Conservation (phyloP, 345 rosid genomes). For the Lumnitzera littorea region DNA sequence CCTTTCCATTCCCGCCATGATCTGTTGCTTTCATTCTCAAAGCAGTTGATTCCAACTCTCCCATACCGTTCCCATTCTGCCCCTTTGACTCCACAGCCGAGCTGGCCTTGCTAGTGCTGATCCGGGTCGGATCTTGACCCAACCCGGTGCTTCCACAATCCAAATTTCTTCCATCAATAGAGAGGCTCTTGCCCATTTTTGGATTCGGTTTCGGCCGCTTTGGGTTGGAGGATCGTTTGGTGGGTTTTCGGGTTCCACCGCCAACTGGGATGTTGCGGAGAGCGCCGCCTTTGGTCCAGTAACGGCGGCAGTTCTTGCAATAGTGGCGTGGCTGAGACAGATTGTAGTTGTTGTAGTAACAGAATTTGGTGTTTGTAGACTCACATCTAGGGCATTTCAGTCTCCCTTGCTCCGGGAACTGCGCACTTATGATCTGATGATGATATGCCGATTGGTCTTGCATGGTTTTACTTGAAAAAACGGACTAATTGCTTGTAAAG, state of each 20-base stretch:
- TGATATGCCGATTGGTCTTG: conserved; percentile 20
- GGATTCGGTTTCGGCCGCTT: conserved; percentile 1
- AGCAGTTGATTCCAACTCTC: no score
- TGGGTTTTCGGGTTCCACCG: conserved; percentile 64
- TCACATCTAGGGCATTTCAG: conserved; percentile 26
- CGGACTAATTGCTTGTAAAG: no score
- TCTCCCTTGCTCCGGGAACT: conserved; percentile 75
- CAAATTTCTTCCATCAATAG: no score
- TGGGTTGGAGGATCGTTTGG: conserved; percentile 33
- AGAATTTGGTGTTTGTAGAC: conserved; percentile 72
- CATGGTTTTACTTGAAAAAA: conserved; percentile 1
- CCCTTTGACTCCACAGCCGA: no score
- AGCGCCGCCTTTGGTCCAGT: conserved; percentile 96
- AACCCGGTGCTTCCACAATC: no score
- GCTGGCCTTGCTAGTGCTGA: no score
- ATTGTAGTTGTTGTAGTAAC: conserved; percentile 94
- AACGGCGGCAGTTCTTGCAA: conserved; percentile 85
- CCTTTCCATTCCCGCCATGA: no score
- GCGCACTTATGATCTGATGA: conserved; percentile 30
- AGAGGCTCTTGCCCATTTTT: no score
- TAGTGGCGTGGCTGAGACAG: conserved; percentile 34
- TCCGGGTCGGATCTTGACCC: no score
- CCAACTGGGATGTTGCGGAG: conserved; percentile 92
- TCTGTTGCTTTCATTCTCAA: no score
- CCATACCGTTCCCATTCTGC: no score